Base-by-base conservation (phyloP, 768 basidiomycete species). In the Omphalotus guepiniiformis region DNA sequence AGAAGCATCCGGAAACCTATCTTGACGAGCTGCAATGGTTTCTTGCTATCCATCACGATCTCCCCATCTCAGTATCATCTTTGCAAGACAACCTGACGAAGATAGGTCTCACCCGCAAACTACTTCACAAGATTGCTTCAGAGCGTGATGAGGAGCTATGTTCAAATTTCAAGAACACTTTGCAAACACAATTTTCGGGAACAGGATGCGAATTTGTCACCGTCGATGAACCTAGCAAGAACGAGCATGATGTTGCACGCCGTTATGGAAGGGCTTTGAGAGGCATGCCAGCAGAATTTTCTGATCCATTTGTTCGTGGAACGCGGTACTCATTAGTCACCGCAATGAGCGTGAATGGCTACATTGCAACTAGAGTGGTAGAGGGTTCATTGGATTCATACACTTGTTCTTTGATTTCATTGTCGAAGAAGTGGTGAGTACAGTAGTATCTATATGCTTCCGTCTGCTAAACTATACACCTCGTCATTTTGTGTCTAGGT, bases 151-250 rank as follows among this genome's bases (percentile, higher is more conserved):
- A 54, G 28, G 50, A 48, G 13, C 3, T 34, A 21, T 35, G 55
- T 21, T 23, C 18, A 18, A 40, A 45, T 22, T 59, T 50, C 46
- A 38, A n/a, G 39, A n/a, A n/a, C n/a, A n/a, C n/a, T n/a, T n/a
- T 55, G 12, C n/a, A 42, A 1, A 18, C 16, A 4, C 40, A 54
- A 23, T 54, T 58, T 36, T 21, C 28, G 7, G 46, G 58, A 2
- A 41, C 18, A 22, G 39, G 6, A 11, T n/a, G 36, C 26, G 56
- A 59, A 48, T 42, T 65, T 22, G 50, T 66, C 15, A 54, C 58
- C 15, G 53, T 58, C 12, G 63, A 67, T 43, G 59, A 67, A 50
- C 51, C 57, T 2, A 62, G 60, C 49, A 67, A 65, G 48, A 59
- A 68, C 38, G 57, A 63, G 19, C 30, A 56, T 1, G 66, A 62